A percentile compares a stretch with the other conserved stretches of the same genome.
These are phyloP conservation scores for Phytophthora cryptogea DNA, from an alignment of 352 stramenopile species.

Conservation along the genomic window DNA sequence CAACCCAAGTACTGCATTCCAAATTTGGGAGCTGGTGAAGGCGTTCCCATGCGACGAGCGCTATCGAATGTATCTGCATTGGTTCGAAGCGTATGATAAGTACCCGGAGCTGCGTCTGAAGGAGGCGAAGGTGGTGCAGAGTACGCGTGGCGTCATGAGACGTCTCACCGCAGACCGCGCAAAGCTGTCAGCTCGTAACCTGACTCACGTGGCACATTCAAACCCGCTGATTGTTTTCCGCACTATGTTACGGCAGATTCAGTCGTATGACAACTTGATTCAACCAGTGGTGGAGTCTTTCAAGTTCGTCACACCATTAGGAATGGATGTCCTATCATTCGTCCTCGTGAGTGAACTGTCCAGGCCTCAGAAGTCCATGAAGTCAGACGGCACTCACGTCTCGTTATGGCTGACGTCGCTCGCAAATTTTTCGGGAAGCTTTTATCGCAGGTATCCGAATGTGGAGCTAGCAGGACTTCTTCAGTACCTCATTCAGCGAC, in stretches of 20 bases:
- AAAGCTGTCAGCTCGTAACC: conserved; percentile 69
- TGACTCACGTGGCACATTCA: conserved; percentile 91
- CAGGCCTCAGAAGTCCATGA: conserved; percentile 85
- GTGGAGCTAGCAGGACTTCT: conserved; percentile 93
- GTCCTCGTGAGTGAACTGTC: conserved; percentile 92
- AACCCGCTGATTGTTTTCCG: conserved; percentile 95
- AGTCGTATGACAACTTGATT: conserved; percentile 98
- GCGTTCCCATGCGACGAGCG: conserved; percentile 74
- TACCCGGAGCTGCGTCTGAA: conserved; percentile 67
- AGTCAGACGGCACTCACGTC: conserved; percentile 90
- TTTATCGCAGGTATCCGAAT: conserved; percentile 93
- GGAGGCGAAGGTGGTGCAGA: conserved; percentile 71
- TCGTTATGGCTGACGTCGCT: conserved; percentile 94
- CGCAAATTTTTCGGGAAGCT: conserved; percentile 93
- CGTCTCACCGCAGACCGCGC: conserved; percentile 81
- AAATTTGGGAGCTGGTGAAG: conserved; percentile 88
- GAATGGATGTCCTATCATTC: conserved; percentile 94
- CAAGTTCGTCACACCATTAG: conserved; percentile 92
- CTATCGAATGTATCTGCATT: conserved; percentile 83
- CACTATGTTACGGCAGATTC: conserved; percentile 95
- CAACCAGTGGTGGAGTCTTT: conserved; percentile 96
- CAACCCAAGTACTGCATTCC: conserved; percentile 74
- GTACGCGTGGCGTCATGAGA: conserved; percentile 78
- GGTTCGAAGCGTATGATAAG: conserved; percentile 65
- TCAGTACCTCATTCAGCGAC: conserved; percentile 89